Evolutionary conservation across 129 eudicot genomes (phyloP).

Genomic region (Scalesia atractyloides): DNA sequence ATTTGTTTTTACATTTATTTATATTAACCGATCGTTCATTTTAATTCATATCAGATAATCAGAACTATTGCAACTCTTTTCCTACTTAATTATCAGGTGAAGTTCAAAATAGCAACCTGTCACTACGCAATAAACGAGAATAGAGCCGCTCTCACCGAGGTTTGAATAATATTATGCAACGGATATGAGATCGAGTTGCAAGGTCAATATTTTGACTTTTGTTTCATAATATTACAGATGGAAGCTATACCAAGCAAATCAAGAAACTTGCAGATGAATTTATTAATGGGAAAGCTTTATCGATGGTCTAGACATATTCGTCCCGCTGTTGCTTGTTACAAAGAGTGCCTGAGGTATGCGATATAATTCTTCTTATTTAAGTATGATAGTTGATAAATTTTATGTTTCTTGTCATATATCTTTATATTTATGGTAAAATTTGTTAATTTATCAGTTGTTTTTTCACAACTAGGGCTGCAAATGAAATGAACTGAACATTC

Average conservation of each 20-base stretch:
- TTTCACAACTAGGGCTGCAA: not conserved
- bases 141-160: constrained; percentile 93
- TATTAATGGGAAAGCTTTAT: constrained; percentile 87
- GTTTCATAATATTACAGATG: constrained; percentile 54
- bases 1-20: constrained; percentile 7
- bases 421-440: not conserved
- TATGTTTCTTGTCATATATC: constrained; percentile 1
- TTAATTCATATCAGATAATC: not conserved
- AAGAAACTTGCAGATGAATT: constrained; percentile 83
- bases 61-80: constrained; percentile 1
- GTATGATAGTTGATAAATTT: constrained; percentile 17
- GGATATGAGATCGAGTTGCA: constrained; percentile 7
- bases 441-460: constrained; percentile 8
- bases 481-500: no score
- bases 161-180: constrained; percentile 21
- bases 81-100: constrained; percentile 56
- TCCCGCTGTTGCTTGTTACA: constrained; percentile 75
- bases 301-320: constrained; percentile 76
- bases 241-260: constrained; percentile 83
- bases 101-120: constrained; percentile 85
- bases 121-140: constrained; percentile 66
- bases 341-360: constrained; percentile 84
- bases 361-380: not conserved
- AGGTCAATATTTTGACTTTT: constrained; percentile 8
- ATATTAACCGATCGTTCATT: not conserved